phyloP scores from a whole-genome alignment of 257 asterid genomes.

The Gentiana macrophylla region DNA sequence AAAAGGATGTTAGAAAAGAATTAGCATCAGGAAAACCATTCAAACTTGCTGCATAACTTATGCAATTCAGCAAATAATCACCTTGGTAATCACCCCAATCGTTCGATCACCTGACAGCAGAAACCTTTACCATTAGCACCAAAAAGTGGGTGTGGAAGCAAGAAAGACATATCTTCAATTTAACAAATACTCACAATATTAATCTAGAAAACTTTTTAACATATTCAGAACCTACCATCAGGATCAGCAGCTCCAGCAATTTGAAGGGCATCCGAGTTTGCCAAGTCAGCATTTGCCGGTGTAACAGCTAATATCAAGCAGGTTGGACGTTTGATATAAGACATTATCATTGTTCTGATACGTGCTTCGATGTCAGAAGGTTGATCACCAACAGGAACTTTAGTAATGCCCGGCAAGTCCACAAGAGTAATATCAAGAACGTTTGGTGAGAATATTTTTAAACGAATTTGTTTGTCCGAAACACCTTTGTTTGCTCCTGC shows the following conservation, averaged over 20 bases:
- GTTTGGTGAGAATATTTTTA: conserved; percentile 82
- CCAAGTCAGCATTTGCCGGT: conserved; percentile 93
- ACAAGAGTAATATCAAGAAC: conserved; percentile 93
- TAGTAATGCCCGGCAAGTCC: conserved; percentile 94
- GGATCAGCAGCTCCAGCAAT: conserved; percentile 96
- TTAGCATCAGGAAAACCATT: neutral
- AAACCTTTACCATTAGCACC: conserved; percentile 11
- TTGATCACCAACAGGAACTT: conserved; percentile 96
- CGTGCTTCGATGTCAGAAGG: conserved; percentile 95
- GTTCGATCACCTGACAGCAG: conserved; percentile 75
- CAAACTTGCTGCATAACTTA: neutral
- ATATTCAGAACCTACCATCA: conserved; percentile 44
- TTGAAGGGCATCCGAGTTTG: conserved; percentile 98
- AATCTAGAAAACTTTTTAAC: neutral
- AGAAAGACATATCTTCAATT: conserved; percentile 1
- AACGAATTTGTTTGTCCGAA: conserved; percentile 74
- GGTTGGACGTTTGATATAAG: conserved; percentile 53
- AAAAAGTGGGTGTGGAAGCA: neutral
- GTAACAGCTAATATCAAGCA: conserved; percentile 90
- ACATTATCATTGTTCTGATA: conserved; percentile 90
- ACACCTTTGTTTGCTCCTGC: conserved; percentile 85
- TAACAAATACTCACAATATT: neutral
- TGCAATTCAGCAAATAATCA: conserved; percentile 3
- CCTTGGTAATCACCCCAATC: conserved; percentile 96
- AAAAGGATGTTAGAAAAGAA: conserved; percentile 8